These are phyloP conservation scores for Aureobasidium uvarum DNA, from an alignment of 2,329 filamentous ascomycete genomes.

Conservation along the genomic window DNA sequence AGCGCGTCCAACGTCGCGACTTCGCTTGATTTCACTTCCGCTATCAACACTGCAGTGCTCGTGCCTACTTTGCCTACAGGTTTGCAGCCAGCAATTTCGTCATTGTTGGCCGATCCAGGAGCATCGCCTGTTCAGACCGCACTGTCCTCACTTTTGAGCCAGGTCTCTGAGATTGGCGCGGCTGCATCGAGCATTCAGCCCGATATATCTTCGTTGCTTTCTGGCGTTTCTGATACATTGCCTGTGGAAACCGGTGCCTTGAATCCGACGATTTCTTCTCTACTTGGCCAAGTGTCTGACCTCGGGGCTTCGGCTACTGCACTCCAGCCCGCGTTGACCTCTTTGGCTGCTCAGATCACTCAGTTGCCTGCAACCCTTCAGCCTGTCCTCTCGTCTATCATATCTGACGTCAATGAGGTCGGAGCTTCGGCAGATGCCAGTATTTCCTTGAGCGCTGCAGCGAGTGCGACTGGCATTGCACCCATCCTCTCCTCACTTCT, in stretches of 20 bases:
- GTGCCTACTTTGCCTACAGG: conserved; percentile 1
- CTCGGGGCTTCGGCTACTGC: conserved; percentile 3
- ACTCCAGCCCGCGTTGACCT: background rate
- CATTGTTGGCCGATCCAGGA: background rate
- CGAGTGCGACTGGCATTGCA: background rate
- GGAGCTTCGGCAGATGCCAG: background rate
- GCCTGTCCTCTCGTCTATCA: conserved; percentile 6
- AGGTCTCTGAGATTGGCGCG: background rate
- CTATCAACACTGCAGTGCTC: background rate
- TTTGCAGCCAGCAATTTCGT: background rate
- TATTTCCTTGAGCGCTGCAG: background rate
- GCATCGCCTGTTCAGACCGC: background rate
- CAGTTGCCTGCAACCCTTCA: background rate
- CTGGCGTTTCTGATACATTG: background rate
- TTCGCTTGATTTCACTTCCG: background rate
- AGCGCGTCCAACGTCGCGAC: background rate
- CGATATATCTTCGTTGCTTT: background rate
- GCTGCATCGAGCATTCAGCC: background rate
- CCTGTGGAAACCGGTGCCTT: background rate
- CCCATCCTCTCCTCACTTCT: background rate
- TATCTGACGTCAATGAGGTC: background rate
- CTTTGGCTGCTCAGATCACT: background rate
- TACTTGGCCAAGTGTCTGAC: background rate
- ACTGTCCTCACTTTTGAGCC: background rate
- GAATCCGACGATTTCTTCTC: background rate